These are phyloP conservation scores for Saprolegnia diclina DNA, from an alignment of 352 stramenopile species.

Conservation along the genomic window DNA sequence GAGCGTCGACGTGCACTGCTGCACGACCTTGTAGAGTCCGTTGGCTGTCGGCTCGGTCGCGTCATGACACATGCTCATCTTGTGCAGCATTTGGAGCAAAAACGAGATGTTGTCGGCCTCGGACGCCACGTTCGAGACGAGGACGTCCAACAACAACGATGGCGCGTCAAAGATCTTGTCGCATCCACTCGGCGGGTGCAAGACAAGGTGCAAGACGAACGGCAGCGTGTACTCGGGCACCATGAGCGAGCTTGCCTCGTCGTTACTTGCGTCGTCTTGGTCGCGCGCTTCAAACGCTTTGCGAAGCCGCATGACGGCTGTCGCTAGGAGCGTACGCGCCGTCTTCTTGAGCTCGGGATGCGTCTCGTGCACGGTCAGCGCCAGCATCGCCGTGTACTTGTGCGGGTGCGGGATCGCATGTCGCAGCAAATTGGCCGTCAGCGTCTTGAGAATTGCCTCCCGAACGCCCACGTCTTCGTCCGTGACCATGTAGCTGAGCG, in stretches of 20 bases:
- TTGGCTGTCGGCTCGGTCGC: conserved; percentile 30
- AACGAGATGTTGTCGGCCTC: conserved; percentile 82
- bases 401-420: conserved; percentile 51
- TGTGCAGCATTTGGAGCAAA: conserved; percentile 72
- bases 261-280: conserved; percentile 24
- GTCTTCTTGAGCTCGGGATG: conserved; percentile 51
- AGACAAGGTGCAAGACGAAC: conserved; percentile 69
- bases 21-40: conserved; percentile 57
- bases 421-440: conserved; percentile 69
- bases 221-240: conserved; percentile 76
- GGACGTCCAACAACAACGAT: conserved; percentile 63
- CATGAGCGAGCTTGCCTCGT: conserved; percentile 47
- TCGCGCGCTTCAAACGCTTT: conserved; percentile 53
- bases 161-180: conserved; percentile 47
- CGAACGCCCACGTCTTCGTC: conserved; percentile 72
- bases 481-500: conserved; percentile 68
- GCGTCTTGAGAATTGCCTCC: conserved; percentile 59
- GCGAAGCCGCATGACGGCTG: conserved; percentile 69
- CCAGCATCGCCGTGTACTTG: conserved; percentile 78
- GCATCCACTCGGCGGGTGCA: conserved; percentile 27
- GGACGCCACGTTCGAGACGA: conserved; percentile 47
- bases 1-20: conserved; percentile 46
- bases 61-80: conserved; percentile 70
- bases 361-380: conserved; percentile 52
- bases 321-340: conserved; percentile 41